phyloP scores from a whole-genome alignment of 371 early-diverging fungal genomes.

The Mortierella polycephala region DNA sequence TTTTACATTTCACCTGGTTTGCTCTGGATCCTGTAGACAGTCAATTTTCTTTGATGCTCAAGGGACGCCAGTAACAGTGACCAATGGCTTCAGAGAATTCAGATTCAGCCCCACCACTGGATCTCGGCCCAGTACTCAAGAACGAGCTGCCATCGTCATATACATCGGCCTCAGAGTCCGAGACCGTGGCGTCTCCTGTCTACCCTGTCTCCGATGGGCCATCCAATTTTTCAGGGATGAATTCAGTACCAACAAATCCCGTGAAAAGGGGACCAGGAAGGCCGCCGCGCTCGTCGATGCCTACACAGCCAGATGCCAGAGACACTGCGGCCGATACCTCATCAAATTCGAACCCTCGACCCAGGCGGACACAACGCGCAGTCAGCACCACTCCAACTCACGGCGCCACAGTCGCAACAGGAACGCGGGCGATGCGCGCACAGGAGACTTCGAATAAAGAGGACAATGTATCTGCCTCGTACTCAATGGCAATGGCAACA shows the following conservation, averaged over 20 bases:
- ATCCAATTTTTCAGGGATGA: too few relatives aligned
- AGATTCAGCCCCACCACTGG: too few relatives aligned
- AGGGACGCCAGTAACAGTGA: too few relatives aligned
- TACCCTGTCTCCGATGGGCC: too few relatives aligned
- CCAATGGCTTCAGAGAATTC: too few relatives aligned
- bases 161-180: too few relatives aligned
- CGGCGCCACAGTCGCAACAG: background rate
- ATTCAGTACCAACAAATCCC: background rate
- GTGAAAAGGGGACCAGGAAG: slow-evolving; percentile 6
- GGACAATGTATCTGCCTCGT: background rate
- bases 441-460: slow-evolving; percentile 1
- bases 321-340: background rate
- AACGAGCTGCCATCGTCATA: too few relatives aligned
- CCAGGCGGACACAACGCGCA: slow-evolving; percentile 26
- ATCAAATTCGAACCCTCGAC: slow-evolving; percentile 14
- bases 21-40: too few relatives aligned
- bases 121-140: too few relatives aligned
- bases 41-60: too few relatives aligned
- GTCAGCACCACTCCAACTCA: slow-evolving; percentile 14
- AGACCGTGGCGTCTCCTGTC: too few relatives aligned
- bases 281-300: slow-evolving; percentile 22
- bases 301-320: background rate
- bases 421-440: background rate
- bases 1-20: too few relatives aligned
- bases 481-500: slow-evolving; percentile 4